Evolutionary conservation across 352 stramenopile species (phyloP).

Genomic region (Halophytophthora polymorphica): DNA sequence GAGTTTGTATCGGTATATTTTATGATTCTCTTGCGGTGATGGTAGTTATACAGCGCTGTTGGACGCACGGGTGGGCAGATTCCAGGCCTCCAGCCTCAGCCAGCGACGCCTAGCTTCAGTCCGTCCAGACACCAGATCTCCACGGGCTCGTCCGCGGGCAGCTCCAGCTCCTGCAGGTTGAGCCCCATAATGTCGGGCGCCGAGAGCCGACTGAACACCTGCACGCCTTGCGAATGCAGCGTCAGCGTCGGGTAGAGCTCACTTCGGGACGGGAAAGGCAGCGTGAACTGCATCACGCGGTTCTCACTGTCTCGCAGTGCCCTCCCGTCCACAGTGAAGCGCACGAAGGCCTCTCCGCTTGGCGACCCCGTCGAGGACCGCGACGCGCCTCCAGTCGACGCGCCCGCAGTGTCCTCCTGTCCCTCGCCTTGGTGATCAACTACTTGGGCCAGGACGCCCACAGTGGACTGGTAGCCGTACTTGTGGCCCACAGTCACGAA

Average conservation of each 20-base stretch:
- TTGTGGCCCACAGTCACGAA: constrained; percentile 55
- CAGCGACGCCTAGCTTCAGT: constrained; percentile 27
- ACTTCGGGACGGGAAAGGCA: constrained; percentile 52
- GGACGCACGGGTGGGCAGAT: constrained; percentile 5
- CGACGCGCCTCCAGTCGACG: constrained; percentile 5
- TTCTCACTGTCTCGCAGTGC: constrained; percentile 55
- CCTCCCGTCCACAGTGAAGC: constrained; percentile 70
- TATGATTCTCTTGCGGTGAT: background rate
- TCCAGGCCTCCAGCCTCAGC: constrained; percentile 13
- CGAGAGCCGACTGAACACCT: constrained; percentile 79
- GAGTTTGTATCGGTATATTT: background rate
- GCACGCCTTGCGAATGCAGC: constrained; percentile 77
- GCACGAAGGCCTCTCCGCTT: constrained; percentile 42
- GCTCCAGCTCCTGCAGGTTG: constrained; percentile 50
- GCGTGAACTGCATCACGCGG: constrained; percentile 52
- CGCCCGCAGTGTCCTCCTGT: constrained; percentile 4
- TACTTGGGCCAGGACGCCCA: constrained; percentile 72
- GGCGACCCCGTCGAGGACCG: constrained; percentile 10
- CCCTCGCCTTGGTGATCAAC: constrained; percentile 30
- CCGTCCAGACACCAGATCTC: constrained; percentile 80
- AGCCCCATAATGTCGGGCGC: constrained; percentile 56
- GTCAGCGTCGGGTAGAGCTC: constrained; percentile 85
- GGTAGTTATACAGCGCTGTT: background rate
- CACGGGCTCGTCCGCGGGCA: constrained; percentile 23
- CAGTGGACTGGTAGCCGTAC: constrained; percentile 62